Percentiles rank a stretch among this genome's conserved stretches.
These are phyloP conservation scores for Trichoderma guizhouense DNA, from an alignment of 2,329 filamentous ascomycete genomes.

Conservation along the genomic window DNA sequence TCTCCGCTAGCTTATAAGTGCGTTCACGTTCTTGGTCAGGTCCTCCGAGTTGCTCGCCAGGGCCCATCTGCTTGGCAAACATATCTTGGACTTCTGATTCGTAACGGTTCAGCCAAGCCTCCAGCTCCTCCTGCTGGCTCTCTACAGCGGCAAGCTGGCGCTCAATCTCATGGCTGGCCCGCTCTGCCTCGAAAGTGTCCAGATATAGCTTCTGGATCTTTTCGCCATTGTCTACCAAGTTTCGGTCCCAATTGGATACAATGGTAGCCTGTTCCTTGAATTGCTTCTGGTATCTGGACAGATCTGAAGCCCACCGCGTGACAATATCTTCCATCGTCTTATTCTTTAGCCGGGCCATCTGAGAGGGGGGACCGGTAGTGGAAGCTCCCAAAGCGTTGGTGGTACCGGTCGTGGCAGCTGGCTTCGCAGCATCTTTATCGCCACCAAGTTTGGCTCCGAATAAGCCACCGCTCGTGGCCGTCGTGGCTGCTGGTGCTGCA, in stretches of 20 bases:
- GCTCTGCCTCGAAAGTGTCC: conserved; percentile 89
- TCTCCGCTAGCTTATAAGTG: conserved; percentile 95
- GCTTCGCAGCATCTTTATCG: conserved; percentile 31
- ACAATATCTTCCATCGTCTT: conserved; percentile 99
- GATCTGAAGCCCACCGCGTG: conserved; percentile 90
- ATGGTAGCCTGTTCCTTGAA: conserved; percentile 88
- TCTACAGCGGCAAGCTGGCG: conserved; percentile 86
- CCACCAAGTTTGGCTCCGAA: conserved; percentile 36
- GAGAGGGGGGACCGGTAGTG: conserved; percentile 75
- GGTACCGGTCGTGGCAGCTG: conserved; percentile 29
- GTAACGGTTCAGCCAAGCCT: conserved; percentile 84
- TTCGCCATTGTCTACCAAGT: conserved; percentile 88
- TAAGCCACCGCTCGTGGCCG: conserved; percentile 30
- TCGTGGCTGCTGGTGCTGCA: conserved; percentile 28
- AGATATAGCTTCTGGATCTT: conserved; percentile 93
- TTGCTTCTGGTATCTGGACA: conserved; percentile 94
- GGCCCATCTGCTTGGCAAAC: conserved; percentile 74
- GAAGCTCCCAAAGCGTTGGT: conserved; percentile 61
- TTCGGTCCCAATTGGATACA: conserved; percentile 86
- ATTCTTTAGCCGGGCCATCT: conserved; percentile 88
- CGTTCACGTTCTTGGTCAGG: conserved; percentile 94
- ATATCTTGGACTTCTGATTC: conserved; percentile 89
- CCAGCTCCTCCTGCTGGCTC: conserved; percentile 86
- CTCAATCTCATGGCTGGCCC: conserved; percentile 90
- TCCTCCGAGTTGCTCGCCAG: conserved; percentile 72